Evolutionary conservation across 2,329 filamentous ascomycete species (phyloP), one percentile per base, ranked within the genome.

Genomic region (Calonectria multiphialidica): DNA sequence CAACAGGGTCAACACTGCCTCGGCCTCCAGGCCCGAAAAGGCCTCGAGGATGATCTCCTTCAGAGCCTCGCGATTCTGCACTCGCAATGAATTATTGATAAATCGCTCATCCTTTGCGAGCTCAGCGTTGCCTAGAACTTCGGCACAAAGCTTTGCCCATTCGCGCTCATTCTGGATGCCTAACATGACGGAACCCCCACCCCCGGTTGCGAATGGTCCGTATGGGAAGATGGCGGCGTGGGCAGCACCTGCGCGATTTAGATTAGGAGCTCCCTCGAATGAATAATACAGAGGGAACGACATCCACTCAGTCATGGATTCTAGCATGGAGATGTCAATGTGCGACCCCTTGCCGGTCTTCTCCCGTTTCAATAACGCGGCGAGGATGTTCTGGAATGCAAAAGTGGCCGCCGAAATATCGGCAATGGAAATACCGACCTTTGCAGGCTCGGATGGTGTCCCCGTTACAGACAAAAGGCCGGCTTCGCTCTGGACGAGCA

Each of bases 251-350:
- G 84, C 84, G 2, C 87, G 83, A 2, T 80, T 79, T 0, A 88
- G 88, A 0, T 83, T 81, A 0, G 84, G 73, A 3, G 86, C 85
- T 3, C 83, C 85, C 2, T 88, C 80, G 72, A 84, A 88, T 0
- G 88, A 81, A 71, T 90, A 91, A 75, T 90, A 89, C 75, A 90
- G 78, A 0, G 88, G 89, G 59, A 90, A 91, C 0, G 82, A 82
- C 89, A 90, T 91, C 89, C 89, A 91, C 75, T 91, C 89, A 0
- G 86, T 83, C 88, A 90, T 89, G 59, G 86, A 85, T 76, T 91
- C 89, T 9, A 91, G 81, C 89, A 91, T 91, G 2, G 87, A 89
- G 18, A 91, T 87, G 50, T 91, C 89, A 23, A 90, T 83, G 21
- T 84, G 83, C 37, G 84, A 86, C 0, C 89, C 89, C 35, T 81